Base-by-base conservation (phyloP, 1,139 yeast genomes). In the Suhomyces bribrorum region DNA sequence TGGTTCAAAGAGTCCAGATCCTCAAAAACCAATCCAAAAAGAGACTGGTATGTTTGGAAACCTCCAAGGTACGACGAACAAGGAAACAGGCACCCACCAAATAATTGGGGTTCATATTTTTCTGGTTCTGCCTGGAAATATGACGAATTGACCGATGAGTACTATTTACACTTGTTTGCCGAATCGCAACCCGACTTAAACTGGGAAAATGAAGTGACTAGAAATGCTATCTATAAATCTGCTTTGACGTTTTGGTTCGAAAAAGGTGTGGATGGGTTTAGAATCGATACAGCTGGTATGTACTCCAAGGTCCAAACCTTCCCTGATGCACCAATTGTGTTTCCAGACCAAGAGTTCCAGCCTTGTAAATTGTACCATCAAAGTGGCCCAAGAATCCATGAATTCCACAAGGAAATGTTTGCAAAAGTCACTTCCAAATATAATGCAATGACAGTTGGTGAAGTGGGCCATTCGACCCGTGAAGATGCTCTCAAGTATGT, bases 21-120 rank as follows among this genome's bases (percentile, higher is more conserved):
- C 9, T 50, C 56, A 32, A 52, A 45, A 33, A 44, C 51, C 18
- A 53, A 50, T 47, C 57, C 58, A 11, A 53, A 54, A 48, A 43
- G 60, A 39, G 56, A 56, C 44, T 56, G 60, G 60, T 56, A 56
- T 45, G 43, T 52, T 40, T 56, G 60, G 60, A 53, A 52, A 36
- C 47, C 49, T 8, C 48, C 59, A 5, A 46, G 34, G 26, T 49
- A 46, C 40, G 59, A 53, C 34, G 53, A 40, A 15, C 35, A 53
- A 8, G 60, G 60, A 5, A 49, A 49, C 34, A 53, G 57, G 42
- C 54, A 48, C 25, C 60, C 60, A 7, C 60, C 60, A 3, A 56
- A 54, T 49, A 56, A 56, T 45, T 56, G 60, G 60, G 47, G 47
- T 26, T 48, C 57, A 3, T 49, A 52, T 43, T 56, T 56, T 42